Evolutionary conservation across 1,284 basidiomycete species (phyloP).

Genomic region (Testicularia cyperi): DNA sequence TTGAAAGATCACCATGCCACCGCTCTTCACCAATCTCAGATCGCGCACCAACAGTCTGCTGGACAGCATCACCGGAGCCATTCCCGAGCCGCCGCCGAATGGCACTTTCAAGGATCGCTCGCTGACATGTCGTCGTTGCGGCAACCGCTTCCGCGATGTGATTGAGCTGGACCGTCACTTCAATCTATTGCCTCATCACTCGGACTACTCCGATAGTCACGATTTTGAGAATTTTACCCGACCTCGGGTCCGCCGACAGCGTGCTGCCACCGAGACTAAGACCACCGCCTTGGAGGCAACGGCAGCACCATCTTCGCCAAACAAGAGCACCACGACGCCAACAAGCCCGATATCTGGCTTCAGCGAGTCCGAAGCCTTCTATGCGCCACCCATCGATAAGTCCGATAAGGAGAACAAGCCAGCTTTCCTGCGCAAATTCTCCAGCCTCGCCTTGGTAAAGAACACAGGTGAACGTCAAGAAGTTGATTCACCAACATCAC

Average conservation of each 20-base stretch:
- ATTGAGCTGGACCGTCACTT: constrained; percentile 27
- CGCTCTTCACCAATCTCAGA: constrained; percentile 9
- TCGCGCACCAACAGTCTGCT: constrained; percentile 32
- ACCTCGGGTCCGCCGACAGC: constrained; percentile 10
- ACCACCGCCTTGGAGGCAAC: neutral
- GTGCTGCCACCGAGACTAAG: too few species aligned
- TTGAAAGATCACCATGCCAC: constrained; percentile 8
- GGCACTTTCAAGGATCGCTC: constrained; percentile 15
- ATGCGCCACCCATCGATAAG: constrained; percentile 1
- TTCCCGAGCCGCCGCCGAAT: constrained; percentile 14
- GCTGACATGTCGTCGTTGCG: constrained; percentile 23
- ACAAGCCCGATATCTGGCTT: constrained; percentile 1
- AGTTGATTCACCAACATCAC: neutral
- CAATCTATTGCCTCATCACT: constrained; percentile 28
- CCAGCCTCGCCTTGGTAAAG: constrained; percentile 7
- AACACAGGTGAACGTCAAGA: too few species aligned
- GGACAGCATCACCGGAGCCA: constrained; percentile 30
- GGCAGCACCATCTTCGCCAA: neutral
- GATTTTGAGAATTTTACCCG: constrained; percentile 18
- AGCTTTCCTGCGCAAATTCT: constrained; percentile 13
- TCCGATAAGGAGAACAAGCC: constrained; percentile 7
- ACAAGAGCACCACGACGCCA: neutral
- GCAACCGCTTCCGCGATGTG: constrained; percentile 19
- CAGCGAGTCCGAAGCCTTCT: constrained; percentile 17
- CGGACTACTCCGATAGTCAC: constrained; percentile 21